Base-by-base conservation (phyloP, 306 rosid species). In the Castanea sativa region DNA sequence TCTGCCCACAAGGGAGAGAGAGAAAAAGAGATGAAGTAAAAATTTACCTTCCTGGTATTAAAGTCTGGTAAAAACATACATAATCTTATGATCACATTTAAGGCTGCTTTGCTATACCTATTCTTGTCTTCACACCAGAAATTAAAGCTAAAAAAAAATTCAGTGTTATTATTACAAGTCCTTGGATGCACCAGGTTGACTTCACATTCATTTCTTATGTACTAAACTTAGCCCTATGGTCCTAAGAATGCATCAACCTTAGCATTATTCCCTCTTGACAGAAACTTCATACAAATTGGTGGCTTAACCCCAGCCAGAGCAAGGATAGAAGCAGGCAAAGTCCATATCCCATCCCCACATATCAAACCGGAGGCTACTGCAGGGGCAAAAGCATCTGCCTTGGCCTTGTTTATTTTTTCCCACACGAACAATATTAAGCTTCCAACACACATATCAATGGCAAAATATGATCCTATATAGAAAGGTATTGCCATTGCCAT, bases 401-500 rank as follows among this genome's bases (percentile, higher is more conserved):
- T 57, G 3, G 55, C 53, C 69, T 56, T 58, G 35, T 56, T 57
- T n/a, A 29, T 25, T n/a, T 12, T 56, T 20, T 35, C 30, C 65
- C 69, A 74, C 35, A 58, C 32, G 2, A 74, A 56, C 56, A 74
- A 56, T 30, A 74, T 74, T 8, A 74, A 52, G 70, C 78, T 72
- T 15, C 76, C 76, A 23, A 72, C 5, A 25, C 76, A 72, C 76
- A 72, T 72, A 19, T 72, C 76, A 45, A 72, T 72, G 76, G 76
- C 76, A 10, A 72, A 72, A 30, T 72, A 72, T 1, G 76, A 19
- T 72, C 76, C 76, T 12, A 72, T 8, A 30, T 72, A 72, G 76
- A 72, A 72, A 21, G 76, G 76, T 72, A 72, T 72, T 49, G 76
- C 76, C 63, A 72, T 72, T 52, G 76, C 76, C 76, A 72, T 72